Evolutionary conservation across 31 red algal species (phyloP), one percentile per base, ranked within the genome.

Genomic region (Pterothamnion heteromorphum): DNA sequence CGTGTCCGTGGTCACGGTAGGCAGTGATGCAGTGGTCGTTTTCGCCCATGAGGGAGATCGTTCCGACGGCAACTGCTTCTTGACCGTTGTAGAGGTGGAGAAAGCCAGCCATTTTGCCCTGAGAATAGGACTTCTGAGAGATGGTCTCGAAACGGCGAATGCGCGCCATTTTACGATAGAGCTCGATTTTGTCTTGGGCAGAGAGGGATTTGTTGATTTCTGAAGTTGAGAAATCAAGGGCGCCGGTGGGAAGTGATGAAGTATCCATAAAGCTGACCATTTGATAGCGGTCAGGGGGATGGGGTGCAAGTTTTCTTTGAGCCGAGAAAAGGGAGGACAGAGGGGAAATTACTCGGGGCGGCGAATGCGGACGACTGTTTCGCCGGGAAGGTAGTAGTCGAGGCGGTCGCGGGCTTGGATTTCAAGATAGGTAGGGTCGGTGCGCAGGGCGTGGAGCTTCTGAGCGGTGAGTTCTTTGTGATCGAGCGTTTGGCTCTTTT

Each of bases 131-230:
- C 18, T 89, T 74, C 26, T 14, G 9, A 20, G 20, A 14, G n/a
- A 4, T 5, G 18, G 57, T 5, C 85, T 89, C 85, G 36, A 89
- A 27, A 43, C 85, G 85, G 36, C 85, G 85, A 9, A 89, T 89
- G 9, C 23, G 18, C 4, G 31, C 20, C 18, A 89, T 44, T 74
- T 5, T 74, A 43, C 85, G 85, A 26, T 74, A 74, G 36, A 89
- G 5, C 9, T 89, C 39, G 18, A 74, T 51, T 26, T 74, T 44
- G 5, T 89, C 27, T 20, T 83, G 21, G 80, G 27, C 27, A 26
- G 86, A 9, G 14, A 89, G 44, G 43, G 58, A 43, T n/a, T 64
- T 9, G n/a, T 64, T 64, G 51, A 64, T 64, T n/a, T 9, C 14
- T 18, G 9, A 64, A 64, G 14, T 64, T 9, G 51, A 64, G 51